Evolutionary conservation across 2,329 filamentous ascomycete genomes (phyloP).

Genomic region (Ophidiomyces ophidiicola): DNA sequence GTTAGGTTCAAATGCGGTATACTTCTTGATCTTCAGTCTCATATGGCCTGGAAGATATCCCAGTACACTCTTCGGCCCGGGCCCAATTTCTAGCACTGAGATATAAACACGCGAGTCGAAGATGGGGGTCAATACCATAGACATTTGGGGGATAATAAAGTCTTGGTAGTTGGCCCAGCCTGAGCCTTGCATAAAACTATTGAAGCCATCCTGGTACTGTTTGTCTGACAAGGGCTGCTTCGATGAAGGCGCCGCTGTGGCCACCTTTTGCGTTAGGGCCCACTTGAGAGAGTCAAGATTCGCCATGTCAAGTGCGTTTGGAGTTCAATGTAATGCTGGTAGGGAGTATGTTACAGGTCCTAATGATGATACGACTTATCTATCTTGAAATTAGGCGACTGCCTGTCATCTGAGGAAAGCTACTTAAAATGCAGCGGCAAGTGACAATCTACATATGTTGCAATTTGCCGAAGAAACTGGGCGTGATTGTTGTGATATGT

Average conservation of each 20-base stretch:
- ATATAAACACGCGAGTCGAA: constrained; percentile 32
- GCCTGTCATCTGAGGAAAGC: no score
- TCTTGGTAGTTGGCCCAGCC: constrained; percentile 35
- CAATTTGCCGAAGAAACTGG: no score
- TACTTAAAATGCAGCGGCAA: no score
- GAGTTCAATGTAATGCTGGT: no score
- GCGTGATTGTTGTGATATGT: no score
- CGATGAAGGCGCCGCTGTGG: constrained; percentile 15
- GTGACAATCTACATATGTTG: no score
- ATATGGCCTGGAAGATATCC: constrained; percentile 35
- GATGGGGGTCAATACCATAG: constrained; percentile 32
- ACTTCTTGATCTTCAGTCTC: constrained; percentile 38
- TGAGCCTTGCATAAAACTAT: constrained; percentile 29
- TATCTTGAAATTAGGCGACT: no score
- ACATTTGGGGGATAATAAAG: constrained; percentile 43
- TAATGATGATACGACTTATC: no score
- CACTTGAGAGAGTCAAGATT: constrained; percentile 36
- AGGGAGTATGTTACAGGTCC: no score
- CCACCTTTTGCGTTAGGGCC: constrained; percentile 28
- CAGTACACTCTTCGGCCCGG: constrained; percentile 46
- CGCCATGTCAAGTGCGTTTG: constrained; percentile 34
- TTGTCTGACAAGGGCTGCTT: constrained; percentile 34
- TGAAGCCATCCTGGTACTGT: constrained; percentile 41
- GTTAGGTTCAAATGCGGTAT: constrained; percentile 46
- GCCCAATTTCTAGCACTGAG: constrained; percentile 49